Percentiles rank a stretch among this genome's conserved stretches.
Evolutionary conservation across 139 green algal genomes (phyloP).

Genomic region (Chlamydomonas sphaeroides): DNA sequence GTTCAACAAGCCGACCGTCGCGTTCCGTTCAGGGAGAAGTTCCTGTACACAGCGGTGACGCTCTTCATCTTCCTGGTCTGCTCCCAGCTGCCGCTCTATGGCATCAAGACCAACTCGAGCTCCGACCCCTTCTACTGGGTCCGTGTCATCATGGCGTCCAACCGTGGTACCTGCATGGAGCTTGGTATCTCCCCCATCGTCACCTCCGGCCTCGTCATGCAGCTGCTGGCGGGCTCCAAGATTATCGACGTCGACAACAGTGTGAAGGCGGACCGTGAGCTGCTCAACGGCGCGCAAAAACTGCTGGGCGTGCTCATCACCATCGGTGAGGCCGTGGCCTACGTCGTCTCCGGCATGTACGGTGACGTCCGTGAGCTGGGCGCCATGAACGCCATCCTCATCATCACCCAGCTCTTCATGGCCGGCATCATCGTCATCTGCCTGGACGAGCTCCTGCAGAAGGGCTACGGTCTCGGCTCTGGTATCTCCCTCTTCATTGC

Average conservation of each 20-base stretch:
- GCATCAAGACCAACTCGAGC: conserved; percentile 88
- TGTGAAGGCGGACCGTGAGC: conserved; percentile 94
- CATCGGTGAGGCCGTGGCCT: conserved; percentile 98
- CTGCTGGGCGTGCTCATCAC: conserved; percentile 99
- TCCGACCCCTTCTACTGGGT: conserved; percentile 98
- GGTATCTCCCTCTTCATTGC: conserved; percentile 99
- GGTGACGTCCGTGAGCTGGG: conserved; percentile 95
- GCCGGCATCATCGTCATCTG: conserved; percentile 99
- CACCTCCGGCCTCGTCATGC: conserved; percentile 96
- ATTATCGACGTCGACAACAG: conserved; percentile 98
- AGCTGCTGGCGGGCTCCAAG: conserved; percentile 97
- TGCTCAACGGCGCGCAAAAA: conserved; percentile 96
- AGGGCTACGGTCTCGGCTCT: conserved; percentile 97
- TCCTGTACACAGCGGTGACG: conserved; percentile 92
- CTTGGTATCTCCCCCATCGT: conserved; percentile 98
- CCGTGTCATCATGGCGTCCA: conserved; percentile 97
- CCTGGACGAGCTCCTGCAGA: conserved; percentile 97
- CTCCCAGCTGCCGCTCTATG: conserved; percentile 97
- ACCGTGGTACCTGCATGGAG: conserved; percentile 98
- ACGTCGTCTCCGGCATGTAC: conserved; percentile 99
- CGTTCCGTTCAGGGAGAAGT: conserved; percentile 90
- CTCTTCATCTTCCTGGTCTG: conserved; percentile 99
- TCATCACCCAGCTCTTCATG: conserved; percentile 97
- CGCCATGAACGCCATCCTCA: conserved; percentile 91
- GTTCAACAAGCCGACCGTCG: conserved; percentile 71